A percentile compares a stretch with the other conserved stretches of the same genome.
Evolutionary conservation across 257 asterid genomes (phyloP).

Genomic region (Agastache rugosa): DNA sequence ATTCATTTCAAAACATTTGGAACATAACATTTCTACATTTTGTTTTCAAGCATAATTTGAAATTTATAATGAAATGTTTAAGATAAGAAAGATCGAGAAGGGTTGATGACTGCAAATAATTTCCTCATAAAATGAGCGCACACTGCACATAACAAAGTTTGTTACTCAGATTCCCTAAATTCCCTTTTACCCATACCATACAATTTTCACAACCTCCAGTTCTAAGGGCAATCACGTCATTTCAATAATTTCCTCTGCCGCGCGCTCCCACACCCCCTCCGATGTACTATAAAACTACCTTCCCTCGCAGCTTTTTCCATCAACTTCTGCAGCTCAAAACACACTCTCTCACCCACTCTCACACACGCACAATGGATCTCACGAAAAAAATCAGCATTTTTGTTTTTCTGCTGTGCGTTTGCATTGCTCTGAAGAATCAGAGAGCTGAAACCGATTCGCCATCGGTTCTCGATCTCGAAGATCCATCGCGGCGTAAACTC

Average conservation of each 20-base stretch:
- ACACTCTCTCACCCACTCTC: not conserved
- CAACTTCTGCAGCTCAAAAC: constrained; percentile 23
- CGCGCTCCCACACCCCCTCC: constrained; percentile 35
- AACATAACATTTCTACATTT: too few species aligned
- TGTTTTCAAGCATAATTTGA: too few species aligned
- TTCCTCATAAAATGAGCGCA: not conserved
- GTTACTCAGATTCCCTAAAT: not conserved
- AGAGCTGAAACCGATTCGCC: constrained; percentile 42
- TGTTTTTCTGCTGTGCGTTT: constrained; percentile 54
- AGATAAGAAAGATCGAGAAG: not conserved
- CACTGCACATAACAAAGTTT: not conserved
- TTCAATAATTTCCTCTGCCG: constrained; percentile 37
- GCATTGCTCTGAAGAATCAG: constrained; percentile 56
- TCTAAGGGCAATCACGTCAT: constrained; percentile 33
- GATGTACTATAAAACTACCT: constrained; percentile 15
- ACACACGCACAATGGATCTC: constrained; percentile 47
- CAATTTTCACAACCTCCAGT: not conserved
- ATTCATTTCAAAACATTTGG: too few species aligned
- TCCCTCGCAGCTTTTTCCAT: not conserved
- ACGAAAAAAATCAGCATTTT: constrained; percentile 51
- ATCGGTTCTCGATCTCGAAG: not conserved
- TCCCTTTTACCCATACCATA: not conserved
- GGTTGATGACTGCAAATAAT: too few species aligned
- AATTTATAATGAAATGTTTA: too few species aligned
- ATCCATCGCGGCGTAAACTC: constrained; percentile 24